Evolutionary conservation across 2,329 filamentous ascomycete species (phyloP).

Genomic region (Metarhizium rileyi): DNA sequence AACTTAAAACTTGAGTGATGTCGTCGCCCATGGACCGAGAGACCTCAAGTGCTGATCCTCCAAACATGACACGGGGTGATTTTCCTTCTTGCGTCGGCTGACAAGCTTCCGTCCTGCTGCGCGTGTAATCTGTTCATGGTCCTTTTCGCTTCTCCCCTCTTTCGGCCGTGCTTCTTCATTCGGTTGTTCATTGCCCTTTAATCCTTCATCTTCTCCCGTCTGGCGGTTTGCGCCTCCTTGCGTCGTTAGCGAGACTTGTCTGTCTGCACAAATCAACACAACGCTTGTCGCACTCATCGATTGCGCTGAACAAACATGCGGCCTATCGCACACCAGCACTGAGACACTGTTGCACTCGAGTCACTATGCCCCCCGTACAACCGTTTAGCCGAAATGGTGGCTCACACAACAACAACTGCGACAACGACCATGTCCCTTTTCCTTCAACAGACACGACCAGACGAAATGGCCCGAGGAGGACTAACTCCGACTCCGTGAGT

Average conservation of each 20-base stretch:
- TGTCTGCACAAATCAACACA: not conserved
- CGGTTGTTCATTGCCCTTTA: no score
- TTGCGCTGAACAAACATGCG: not conserved
- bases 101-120: no score
- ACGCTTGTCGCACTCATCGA: not conserved
- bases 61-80: no score
- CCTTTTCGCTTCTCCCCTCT: no score
- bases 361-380: constrained; percentile 16
- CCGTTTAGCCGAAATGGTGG: constrained; percentile 10
- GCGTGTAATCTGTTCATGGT: no score
- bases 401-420: constrained; percentile 5
- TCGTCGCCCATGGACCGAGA: no score
- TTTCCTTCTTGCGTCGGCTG: no score
- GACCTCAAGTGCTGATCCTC: no score
- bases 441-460: not conserved
- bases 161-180: no score
- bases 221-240: no score
- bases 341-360: constrained; percentile 6
- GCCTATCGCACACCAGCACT: constrained; percentile 15
- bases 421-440: not conserved
- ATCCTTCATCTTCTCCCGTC: not conserved
- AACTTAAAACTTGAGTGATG: no score
- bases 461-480: constrained; percentile 4
- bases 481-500: constrained; percentile 5
- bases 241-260: not conserved